Conservation (phyloP, 352 stramenopile genomes). For the Pythium monospermum region DNA sequence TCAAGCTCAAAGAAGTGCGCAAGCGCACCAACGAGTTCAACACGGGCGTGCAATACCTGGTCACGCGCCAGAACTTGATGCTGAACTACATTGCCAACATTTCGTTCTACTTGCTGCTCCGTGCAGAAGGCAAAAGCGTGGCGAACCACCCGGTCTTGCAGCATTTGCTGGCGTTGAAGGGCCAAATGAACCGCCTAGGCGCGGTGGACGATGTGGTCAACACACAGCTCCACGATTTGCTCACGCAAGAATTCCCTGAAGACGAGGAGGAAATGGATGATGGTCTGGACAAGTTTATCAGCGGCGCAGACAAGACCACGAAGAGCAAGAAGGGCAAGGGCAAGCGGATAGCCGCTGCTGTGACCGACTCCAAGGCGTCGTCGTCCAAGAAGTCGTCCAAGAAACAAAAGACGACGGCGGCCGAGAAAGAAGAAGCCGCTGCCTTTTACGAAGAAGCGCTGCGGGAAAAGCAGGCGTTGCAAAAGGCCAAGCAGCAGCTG, state of each 20-base stretch:
- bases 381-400: slow-evolving; percentile 16
- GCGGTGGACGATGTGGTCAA: slow-evolving; percentile 51
- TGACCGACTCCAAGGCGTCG: neutral
- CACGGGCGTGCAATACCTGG: slow-evolving; percentile 66
- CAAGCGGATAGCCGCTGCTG: slow-evolving; percentile 22
- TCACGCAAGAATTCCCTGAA: slow-evolving; percentile 61
- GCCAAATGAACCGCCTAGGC: slow-evolving; percentile 64
- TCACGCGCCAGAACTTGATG: slow-evolving; percentile 76
- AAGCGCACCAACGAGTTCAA: slow-evolving; percentile 52
- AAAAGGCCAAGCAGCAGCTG: slow-evolving; percentile 71
- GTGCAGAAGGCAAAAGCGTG: slow-evolving; percentile 75
- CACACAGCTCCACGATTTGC: slow-evolving; percentile 53
- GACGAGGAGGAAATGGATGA: slow-evolving; percentile 49
- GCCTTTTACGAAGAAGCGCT: slow-evolving; percentile 72
- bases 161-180: slow-evolving; percentile 73
- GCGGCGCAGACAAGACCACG: too few relatives aligned
- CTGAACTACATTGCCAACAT: slow-evolving; percentile 86
- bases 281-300: slow-evolving; percentile 70
- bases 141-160: slow-evolving; percentile 71
- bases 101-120: slow-evolving; percentile 81
- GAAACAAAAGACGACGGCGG: slow-evolving; percentile 44
- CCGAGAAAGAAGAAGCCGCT: slow-evolving; percentile 50
- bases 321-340: slow-evolving; percentile 21
- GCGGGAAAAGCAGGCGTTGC: slow-evolving; percentile 40
- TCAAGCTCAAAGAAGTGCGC: slow-evolving; percentile 65